Percentiles rank a stretch among this genome's conserved stretches.
Evolutionary conservation across 116 monocot species (phyloP).

Genomic region (Thalassia testudinum): DNA sequence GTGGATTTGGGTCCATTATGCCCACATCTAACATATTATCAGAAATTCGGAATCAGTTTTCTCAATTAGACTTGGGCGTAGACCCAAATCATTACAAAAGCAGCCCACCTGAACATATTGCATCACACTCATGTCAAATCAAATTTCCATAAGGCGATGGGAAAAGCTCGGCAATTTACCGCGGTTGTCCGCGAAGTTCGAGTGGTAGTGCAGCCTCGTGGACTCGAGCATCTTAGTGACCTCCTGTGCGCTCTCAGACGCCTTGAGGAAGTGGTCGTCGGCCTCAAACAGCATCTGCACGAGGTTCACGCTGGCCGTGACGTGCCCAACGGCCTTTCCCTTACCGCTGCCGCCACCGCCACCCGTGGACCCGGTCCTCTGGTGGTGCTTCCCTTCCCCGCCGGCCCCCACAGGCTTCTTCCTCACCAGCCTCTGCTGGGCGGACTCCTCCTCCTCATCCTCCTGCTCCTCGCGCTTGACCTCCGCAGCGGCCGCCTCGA

Average conservation of each 20-base stretch:
- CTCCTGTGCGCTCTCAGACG: constrained; percentile 62
- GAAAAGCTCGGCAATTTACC: constrained; percentile 28
- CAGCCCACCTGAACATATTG: no score
- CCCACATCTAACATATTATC: no score
- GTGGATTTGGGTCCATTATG: no score
- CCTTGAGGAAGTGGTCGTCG: constrained; percentile 83
- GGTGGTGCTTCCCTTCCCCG: constrained; percentile 14
- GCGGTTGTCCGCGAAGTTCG: constrained; percentile 81
- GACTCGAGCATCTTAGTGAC: constrained; percentile 87
- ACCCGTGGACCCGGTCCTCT: constrained; percentile 16
- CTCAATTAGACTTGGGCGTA: no score
- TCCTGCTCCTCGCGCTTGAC: background rate
- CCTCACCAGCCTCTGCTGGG: no score
- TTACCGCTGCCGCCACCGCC: constrained; percentile 26
- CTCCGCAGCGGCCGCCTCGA: background rate
- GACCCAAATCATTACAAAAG: no score
- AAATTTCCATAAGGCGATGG: no score
- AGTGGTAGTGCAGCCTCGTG: constrained; percentile 88
- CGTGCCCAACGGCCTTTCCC: constrained; percentile 17
- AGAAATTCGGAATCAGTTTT: no score
- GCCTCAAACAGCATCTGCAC: constrained; percentile 40
- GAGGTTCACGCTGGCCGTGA: constrained; percentile 17
- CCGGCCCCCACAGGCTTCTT: constrained; percentile 11
- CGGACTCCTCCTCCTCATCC: background rate
- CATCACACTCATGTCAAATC: no score